Percentiles rank a stretch among this genome's conserved stretches.
phyloP scores from a whole-genome alignment of 2,329 filamentous ascomycete species.

The Purpureocillium takamizusanense region DNA sequence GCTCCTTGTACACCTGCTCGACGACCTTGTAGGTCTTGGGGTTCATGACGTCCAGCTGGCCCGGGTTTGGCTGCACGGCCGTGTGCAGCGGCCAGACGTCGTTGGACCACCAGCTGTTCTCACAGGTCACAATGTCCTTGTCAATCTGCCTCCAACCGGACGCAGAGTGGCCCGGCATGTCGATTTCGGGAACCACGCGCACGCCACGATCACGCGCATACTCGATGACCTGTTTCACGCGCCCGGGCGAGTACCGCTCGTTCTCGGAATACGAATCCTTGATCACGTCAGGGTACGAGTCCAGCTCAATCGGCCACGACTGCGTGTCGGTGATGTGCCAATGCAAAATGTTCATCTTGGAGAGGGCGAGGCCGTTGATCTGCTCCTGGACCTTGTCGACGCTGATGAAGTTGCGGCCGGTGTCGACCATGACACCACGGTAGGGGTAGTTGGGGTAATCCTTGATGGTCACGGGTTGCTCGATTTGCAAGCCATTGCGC shows the following conservation, averaged over 20 bases:
- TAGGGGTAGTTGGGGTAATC: constrained; percentile 43
- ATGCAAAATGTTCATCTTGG: constrained; percentile 49
- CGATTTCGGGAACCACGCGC: constrained; percentile 47
- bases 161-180: constrained; percentile 47
- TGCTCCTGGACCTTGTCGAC: constrained; percentile 42
- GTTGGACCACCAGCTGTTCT: constrained; percentile 52
- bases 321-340: constrained; percentile 48
- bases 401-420: constrained; percentile 44
- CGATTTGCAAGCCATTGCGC: constrained; percentile 33
- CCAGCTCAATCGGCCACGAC: constrained; percentile 43
- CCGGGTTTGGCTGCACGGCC: constrained; percentile 44
- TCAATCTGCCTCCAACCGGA: constrained; percentile 46
- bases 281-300: constrained; percentile 40
- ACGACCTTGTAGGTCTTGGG: constrained; percentile 46
- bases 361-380: constrained; percentile 43
- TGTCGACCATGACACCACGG: constrained; percentile 46
- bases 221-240: constrained; percentile 32
- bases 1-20: constrained; percentile 42
- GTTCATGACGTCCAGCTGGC: constrained; percentile 46
- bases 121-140: constrained; percentile 42
- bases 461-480: constrained; percentile 41
- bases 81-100: constrained; percentile 44
- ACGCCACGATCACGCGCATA: constrained; percentile 43
- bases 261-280: constrained; percentile 43
- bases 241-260: constrained; percentile 33